Conservation (phyloP, 1,284 basidiomycete species). For the Phellopilus nigrolimitatus region DNA sequence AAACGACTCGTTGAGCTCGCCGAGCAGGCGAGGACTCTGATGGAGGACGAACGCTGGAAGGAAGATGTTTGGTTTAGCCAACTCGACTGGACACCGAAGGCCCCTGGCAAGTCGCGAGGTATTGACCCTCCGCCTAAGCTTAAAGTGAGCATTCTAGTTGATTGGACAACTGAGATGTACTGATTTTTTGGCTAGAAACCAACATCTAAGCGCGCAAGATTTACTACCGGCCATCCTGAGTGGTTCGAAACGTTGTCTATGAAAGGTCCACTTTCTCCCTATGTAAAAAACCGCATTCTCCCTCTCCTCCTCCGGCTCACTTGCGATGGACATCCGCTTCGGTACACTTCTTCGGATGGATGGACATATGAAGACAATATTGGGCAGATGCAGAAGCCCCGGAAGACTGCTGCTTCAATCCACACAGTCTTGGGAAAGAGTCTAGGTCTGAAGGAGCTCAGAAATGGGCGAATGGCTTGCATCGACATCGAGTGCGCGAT, state of each 20-base stretch:
- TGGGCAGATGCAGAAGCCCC: slow-evolving; percentile 31
- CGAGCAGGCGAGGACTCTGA: slow-evolving; percentile 46
- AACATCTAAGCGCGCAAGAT: slow-evolving; percentile 4
- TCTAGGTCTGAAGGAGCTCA: slow-evolving; percentile 39
- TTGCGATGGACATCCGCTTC: slow-evolving; percentile 68
- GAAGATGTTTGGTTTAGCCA: slow-evolving; percentile 86
- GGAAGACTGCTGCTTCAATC: slow-evolving; percentile 37
- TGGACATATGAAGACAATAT: slow-evolving; percentile 55
- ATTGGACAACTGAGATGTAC: background rate
- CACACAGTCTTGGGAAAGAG: slow-evolving; percentile 38
- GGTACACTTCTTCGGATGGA: slow-evolving; percentile 54
- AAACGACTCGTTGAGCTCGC: slow-evolving; percentile 67
- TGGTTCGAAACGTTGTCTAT: slow-evolving; percentile 71
- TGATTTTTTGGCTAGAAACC: no score
- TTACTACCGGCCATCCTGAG: slow-evolving; percentile 39
- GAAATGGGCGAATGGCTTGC: slow-evolving; percentile 35
- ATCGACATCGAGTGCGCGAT: slow-evolving; percentile 37
- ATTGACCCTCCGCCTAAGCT: slow-evolving; percentile 27
- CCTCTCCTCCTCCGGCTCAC: slow-evolving; percentile 77
- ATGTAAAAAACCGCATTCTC: slow-evolving; percentile 61
- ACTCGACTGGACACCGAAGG: slow-evolving; percentile 94
- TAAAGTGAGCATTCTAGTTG: slow-evolving; percentile 6
- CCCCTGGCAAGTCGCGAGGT: slow-evolving; percentile 66
- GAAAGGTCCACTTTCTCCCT: slow-evolving; percentile 43
- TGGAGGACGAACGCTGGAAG: slow-evolving; percentile 53